Evolutionary conservation across 1,284 basidiomycete genomes (phyloP).

Genomic region (Moesziomyces parantarcticus): DNA sequence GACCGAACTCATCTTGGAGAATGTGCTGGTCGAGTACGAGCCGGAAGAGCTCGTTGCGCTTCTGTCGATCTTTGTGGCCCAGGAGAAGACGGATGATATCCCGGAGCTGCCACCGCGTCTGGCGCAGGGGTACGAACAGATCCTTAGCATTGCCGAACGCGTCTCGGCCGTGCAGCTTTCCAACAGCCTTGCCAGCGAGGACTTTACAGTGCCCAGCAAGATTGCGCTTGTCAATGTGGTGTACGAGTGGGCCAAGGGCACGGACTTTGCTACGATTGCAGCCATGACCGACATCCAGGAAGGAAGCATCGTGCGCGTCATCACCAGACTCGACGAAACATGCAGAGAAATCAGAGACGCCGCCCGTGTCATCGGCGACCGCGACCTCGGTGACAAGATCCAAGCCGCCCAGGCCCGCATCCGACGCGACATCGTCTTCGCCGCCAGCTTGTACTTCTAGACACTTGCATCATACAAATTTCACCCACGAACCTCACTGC

Average conservation of each 20-base stretch:
- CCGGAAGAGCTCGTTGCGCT: conserved; percentile 98
- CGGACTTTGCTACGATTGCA: conserved; percentile 96
- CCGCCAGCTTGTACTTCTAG: conserved; percentile 63
- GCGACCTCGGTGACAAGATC: conserved; percentile 96
- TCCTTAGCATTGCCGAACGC: conserved; percentile 83
- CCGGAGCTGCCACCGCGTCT: conserved; percentile 82
- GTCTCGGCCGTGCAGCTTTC: conserved; percentile 82
- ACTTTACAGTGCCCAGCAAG: conserved; percentile 51
- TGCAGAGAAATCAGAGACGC: conserved; percentile 97
- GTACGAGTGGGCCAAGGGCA: conserved; percentile 98
- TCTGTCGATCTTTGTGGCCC: conserved; percentile 94
- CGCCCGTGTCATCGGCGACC: conserved; percentile 95
- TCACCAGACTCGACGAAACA: conserved; percentile 95
- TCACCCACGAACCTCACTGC: too few species aligned
- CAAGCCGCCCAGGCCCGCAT: conserved; percentile 92
- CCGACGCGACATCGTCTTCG: conserved; percentile 65
- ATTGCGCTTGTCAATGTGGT: conserved; percentile 89
- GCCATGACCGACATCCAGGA: conserved; percentile 92
- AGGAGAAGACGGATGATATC: conserved; percentile 92
- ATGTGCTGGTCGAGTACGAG: conserved; percentile 86
- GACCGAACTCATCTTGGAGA: conserved; percentile 96
- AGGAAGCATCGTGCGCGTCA: conserved; percentile 95
- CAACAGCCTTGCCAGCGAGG: conserved; percentile 72
- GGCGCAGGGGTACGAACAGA: conserved; percentile 78
- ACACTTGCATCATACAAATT: not conserved